Conservation (phyloP, 2,329 filamentous ascomycete species). For the Botrytis fabae region DNA sequence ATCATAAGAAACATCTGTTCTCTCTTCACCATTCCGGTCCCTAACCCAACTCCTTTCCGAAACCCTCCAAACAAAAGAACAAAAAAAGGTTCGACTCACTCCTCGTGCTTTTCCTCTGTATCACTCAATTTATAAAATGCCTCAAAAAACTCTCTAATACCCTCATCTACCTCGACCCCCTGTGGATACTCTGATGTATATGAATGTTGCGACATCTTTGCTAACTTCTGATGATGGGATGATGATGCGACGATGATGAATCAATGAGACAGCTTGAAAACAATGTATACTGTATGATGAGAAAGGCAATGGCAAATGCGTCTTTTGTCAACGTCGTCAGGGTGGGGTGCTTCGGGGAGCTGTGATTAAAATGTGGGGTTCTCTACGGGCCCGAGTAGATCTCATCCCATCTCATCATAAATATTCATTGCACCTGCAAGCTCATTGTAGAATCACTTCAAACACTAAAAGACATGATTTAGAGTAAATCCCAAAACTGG, state of each 20-base stretch:
- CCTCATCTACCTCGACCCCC: conserved; percentile 48
- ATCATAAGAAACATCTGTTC: neutral
- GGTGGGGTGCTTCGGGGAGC: conserved; percentile 1
- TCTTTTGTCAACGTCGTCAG: neutral
- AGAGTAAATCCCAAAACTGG: too few relatives aligned
- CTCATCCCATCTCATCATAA: neutral
- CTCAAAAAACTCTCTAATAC: conserved; percentile 68
- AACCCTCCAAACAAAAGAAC: neutral
- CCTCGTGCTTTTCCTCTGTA: conserved; percentile 44
- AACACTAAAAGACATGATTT: neutral
- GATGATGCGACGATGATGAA: neutral
- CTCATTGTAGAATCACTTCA: neutral
- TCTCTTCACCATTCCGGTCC: neutral
- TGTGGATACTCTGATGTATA: neutral
- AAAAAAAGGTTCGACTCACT: conserved; percentile 47
- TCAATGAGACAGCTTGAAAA: neutral
- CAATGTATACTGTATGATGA: neutral
- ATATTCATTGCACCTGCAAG: neutral
- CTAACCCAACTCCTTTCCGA: neutral
- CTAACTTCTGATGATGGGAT: neutral
- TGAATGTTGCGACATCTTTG: neutral
- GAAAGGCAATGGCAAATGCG: neutral
- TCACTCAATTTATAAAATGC: conserved; percentile 62
- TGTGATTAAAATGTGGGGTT: neutral
- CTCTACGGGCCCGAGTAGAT: neutral